A percentile compares a stretch with the other conserved stretches of the same genome.
phyloP scores from a whole-genome alignment of 352 stramenopile species.

The Hyaloperonospora brassicae region DNA sequence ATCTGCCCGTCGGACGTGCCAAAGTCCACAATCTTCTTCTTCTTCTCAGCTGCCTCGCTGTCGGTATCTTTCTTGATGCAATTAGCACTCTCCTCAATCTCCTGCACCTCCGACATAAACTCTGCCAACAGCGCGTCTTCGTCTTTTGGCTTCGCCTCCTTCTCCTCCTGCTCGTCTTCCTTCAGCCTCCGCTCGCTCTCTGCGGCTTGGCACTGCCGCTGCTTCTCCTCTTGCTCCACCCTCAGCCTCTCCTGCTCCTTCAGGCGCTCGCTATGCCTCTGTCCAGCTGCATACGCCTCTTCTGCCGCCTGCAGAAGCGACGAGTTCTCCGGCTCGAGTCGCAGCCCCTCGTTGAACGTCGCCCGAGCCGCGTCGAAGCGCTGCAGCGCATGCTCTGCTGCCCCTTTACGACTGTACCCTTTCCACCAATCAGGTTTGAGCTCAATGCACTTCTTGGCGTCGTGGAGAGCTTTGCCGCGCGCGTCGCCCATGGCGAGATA shows the following conservation, averaged over 20 bases:
- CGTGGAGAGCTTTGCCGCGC: constrained; percentile 66
- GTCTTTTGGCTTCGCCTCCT: constrained; percentile 24
- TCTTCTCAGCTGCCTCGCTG: constrained; percentile 24
- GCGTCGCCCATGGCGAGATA: constrained; percentile 74
- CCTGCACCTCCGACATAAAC: constrained; percentile 83
- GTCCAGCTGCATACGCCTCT: constrained; percentile 62
- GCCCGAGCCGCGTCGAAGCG: constrained; percentile 64
- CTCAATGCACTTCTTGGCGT: constrained; percentile 74
- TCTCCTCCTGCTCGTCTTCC: constrained; percentile 11
- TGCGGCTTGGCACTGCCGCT: constrained; percentile 11
- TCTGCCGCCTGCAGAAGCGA: constrained; percentile 59
- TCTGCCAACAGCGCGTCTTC: constrained; percentile 62
- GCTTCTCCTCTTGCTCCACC: constrained; percentile 24
- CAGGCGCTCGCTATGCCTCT: constrained; percentile 52
- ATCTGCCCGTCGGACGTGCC: constrained; percentile 57
- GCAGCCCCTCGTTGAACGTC: constrained; percentile 63
- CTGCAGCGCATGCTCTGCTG: constrained; percentile 63
- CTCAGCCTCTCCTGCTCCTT: constrained; percentile 33
- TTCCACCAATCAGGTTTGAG: constrained; percentile 82
- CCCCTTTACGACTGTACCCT: constrained; percentile 78
- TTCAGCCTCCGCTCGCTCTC: constrained; percentile 13
- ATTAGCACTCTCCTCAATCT: constrained; percentile 70
- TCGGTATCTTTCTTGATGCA: constrained; percentile 61
- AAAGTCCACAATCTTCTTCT: constrained; percentile 61
- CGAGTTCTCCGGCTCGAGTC: constrained; percentile 61